These are phyloP conservation scores for Neonectria sp. DNA, from an alignment of 2,329 filamentous ascomycete genomes.

Conservation along the genomic window DNA sequence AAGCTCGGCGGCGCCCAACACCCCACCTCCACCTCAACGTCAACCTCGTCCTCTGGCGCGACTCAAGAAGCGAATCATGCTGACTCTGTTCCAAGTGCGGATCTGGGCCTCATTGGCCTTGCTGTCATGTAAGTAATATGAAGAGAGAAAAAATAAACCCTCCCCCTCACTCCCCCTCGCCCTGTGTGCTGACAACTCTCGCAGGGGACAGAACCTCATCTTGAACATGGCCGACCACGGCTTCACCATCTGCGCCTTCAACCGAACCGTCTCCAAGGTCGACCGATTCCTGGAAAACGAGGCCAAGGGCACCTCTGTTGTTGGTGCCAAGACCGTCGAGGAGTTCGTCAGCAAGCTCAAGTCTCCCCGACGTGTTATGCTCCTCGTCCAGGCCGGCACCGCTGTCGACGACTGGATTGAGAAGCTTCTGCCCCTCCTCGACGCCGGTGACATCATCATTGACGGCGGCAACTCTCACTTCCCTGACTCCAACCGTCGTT, in stretches of 20 bases:
- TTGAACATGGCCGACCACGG: constrained; percentile 91
- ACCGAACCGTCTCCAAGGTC: constrained; percentile 99
- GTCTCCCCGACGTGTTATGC: constrained; percentile 96
- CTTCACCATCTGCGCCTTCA: constrained; percentile 98
- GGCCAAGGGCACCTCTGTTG: constrained; percentile 94
- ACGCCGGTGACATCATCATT: constrained; percentile 97
- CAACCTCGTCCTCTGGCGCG: constrained; percentile 43
- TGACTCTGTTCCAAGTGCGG: constrained; percentile 77
- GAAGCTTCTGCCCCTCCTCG: constrained; percentile 86
- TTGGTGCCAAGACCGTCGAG: constrained; percentile 93
- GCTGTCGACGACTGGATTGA: constrained; percentile 99
- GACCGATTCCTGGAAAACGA: constrained; percentile 93
- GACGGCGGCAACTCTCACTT: constrained; percentile 99
- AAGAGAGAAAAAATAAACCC: not conserved
- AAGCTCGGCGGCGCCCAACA: constrained; percentile 75
- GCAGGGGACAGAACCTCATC: constrained; percentile 86
- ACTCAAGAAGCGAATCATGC: constrained; percentile 61
- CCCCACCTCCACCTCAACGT: constrained; percentile 51
- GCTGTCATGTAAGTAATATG: constrained; percentile 81
- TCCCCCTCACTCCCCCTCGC: constrained; percentile 34
- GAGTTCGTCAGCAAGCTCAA: constrained; percentile 98
- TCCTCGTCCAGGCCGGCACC: constrained; percentile 98
- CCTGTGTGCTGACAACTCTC: constrained; percentile 33
- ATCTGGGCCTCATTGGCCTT: constrained; percentile 94
- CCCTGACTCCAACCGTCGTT: constrained; percentile 98